Evolutionary conservation across 371 early-diverging fungal species (phyloP).

Genomic region (Mortierella sp.): DNA sequence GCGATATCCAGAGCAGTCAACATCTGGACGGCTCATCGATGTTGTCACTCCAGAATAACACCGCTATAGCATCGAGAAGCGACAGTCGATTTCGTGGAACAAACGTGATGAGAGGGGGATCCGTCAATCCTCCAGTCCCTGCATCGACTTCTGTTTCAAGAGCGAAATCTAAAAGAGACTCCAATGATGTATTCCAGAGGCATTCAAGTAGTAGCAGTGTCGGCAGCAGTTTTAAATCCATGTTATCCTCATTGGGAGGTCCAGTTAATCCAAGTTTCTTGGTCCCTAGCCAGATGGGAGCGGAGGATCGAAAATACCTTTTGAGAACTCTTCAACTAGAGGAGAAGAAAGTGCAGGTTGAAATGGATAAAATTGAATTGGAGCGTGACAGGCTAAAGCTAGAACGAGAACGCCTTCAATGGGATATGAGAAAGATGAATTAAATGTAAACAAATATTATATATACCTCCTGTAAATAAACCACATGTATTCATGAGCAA

Average conservation of each 20-base stretch:
- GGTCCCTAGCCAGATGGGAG: slow-evolving; percentile 28
- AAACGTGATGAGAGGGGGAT: background rate
- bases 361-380: slow-evolving; percentile 44
- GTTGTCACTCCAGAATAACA: slow-evolving; percentile 13
- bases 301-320: slow-evolving; percentile 30
- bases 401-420: slow-evolving; percentile 34
- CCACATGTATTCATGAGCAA: background rate
- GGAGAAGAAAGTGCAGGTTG: slow-evolving; percentile 35
- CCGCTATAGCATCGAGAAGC: background rate
- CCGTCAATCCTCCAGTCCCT: background rate
- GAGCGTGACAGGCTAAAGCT: slow-evolving; percentile 41
- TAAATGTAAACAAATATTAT: background rate
- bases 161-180: background rate
- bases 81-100: background rate
- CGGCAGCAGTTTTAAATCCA: background rate
- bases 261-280: slow-evolving; percentile 6
- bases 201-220: slow-evolving; percentile 6
- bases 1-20: background rate
- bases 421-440: slow-evolving; percentile 34
- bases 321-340: slow-evolving; percentile 34
- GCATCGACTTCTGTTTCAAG: background rate
- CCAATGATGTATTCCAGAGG: slow-evolving; percentile 2
- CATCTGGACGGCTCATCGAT: slow-evolving; percentile 4
- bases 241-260: background rate
- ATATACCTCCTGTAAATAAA: background rate